phyloP scores from a whole-genome alignment of 768 basidiomycete genomes.

The Gymnopilus junonius region DNA sequence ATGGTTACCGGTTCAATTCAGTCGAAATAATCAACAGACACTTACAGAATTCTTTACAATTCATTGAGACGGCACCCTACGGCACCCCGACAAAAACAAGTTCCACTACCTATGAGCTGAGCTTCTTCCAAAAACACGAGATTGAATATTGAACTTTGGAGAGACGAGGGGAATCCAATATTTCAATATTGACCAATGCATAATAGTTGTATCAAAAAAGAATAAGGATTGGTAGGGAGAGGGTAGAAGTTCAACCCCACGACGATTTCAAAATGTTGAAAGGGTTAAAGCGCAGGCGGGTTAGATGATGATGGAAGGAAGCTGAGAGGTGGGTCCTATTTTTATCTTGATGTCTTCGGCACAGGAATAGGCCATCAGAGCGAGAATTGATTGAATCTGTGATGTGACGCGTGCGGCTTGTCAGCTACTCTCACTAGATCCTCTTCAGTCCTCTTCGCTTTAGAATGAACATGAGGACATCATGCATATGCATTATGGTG shows the following conservation, averaged over 20 bases:
- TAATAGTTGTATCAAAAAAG: no score
- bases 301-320: neutral
- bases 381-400: neutral
- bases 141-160: neutral
- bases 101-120: no score
- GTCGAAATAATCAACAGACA: constrained; percentile 1
- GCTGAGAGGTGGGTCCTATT: neutral
- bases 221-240: no score
- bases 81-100: neutral
- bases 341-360: neutral
- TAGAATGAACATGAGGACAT: no score
- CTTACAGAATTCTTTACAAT: neutral
- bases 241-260: no score
- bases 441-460: no score
- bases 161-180: neutral
- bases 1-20: neutral
- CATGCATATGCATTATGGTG: no score
- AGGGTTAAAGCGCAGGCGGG: no score
- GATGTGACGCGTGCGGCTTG: no score
- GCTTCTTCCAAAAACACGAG: neutral
- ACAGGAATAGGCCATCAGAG: neutral
- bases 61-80: neutral
- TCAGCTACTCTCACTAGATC: no score
- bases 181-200: no score
- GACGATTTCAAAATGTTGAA: no score